Evolutionary conservation across 208 protist genomes (phyloP).

Genomic region (Trypanosoma congolense): DNA sequence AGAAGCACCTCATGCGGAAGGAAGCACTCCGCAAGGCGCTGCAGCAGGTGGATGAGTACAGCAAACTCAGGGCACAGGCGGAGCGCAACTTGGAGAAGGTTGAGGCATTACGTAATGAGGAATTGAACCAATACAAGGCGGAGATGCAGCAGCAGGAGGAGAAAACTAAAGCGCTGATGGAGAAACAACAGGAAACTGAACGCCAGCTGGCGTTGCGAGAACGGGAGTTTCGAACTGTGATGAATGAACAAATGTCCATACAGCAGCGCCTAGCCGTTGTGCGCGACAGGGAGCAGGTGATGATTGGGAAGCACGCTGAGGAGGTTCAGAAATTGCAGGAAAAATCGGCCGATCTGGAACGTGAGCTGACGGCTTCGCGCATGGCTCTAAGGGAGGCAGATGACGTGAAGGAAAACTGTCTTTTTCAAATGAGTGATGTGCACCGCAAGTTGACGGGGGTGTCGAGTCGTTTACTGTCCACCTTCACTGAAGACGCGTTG

Average conservation of each 20-base stretch:
- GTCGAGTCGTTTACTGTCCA: conserved; percentile 6
- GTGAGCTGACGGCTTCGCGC: background rate
- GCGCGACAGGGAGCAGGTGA: background rate
- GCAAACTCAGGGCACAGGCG: conserved; percentile 35
- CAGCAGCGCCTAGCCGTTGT: conserved; percentile 2
- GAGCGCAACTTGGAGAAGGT: conserved; percentile 31
- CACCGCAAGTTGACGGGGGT: background rate
- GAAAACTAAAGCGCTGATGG: conserved; percentile 26
- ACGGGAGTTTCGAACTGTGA: background rate
- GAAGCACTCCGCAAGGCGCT: conserved; percentile 36
- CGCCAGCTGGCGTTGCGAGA: conserved; percentile 6
- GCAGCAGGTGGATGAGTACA: conserved; percentile 31
- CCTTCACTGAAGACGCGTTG: conserved; percentile 16
- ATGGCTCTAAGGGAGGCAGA: background rate
- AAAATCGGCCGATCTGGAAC: background rate
- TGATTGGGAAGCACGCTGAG: background rate
- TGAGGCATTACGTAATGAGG: conserved; percentile 5
- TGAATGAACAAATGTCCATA: background rate
- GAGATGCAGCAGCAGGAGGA: conserved; percentile 33
- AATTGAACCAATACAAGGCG: conserved; percentile 18
- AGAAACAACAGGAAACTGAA: conserved; percentile 14
- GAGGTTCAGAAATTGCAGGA: conserved; percentile 6
- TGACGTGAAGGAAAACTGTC: conserved; percentile 2
- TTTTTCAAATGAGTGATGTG: conserved; percentile 2
- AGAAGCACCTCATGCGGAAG: conserved; percentile 39